Evolutionary conservation across 306 rosid genomes (phyloP).

Genomic region (Cicer arietinum): DNA sequence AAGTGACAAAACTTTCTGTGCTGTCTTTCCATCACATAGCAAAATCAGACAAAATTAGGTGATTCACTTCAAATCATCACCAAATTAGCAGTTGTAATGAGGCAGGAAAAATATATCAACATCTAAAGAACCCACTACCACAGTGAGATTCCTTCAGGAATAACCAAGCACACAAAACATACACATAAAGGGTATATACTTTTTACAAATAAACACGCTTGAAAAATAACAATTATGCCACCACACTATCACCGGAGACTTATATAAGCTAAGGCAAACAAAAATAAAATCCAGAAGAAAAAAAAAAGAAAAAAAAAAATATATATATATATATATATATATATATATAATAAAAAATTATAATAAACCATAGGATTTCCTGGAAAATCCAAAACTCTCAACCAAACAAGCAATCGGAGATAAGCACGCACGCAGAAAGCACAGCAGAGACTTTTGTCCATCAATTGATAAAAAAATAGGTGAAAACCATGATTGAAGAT

Average conservation of each 20-base stretch:
- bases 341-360: background rate
- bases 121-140: slow-evolving; percentile 1
- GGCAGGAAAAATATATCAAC: background rate
- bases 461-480: background rate
- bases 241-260: slow-evolving; percentile 27
- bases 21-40: slow-evolving; percentile 29
- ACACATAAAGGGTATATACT: background rate
- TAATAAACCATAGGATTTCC: slow-evolving; percentile 10
- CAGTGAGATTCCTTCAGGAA: slow-evolving; percentile 20
- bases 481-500: slow-evolving; percentile 29
- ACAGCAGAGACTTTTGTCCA: background rate
- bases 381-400: slow-evolving; percentile 35
- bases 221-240: background rate
- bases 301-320: too few relatives aligned
- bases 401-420: slow-evolving; percentile 23
- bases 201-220: background rate
- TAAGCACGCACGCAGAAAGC: too few relatives aligned
- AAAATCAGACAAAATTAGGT: background rate
- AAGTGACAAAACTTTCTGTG: background rate
- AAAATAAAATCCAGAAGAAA: slow-evolving; percentile 7
- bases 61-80: slow-evolving; percentile 28
- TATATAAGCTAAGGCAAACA: slow-evolving; percentile 11
- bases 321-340: too few relatives aligned
- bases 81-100: slow-evolving; percentile 1
- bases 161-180: slow-evolving; percentile 17